Base-by-base conservation (phyloP, 2,329 filamentous ascomycete genomes). In the Nothophoma quercina region DNA sequence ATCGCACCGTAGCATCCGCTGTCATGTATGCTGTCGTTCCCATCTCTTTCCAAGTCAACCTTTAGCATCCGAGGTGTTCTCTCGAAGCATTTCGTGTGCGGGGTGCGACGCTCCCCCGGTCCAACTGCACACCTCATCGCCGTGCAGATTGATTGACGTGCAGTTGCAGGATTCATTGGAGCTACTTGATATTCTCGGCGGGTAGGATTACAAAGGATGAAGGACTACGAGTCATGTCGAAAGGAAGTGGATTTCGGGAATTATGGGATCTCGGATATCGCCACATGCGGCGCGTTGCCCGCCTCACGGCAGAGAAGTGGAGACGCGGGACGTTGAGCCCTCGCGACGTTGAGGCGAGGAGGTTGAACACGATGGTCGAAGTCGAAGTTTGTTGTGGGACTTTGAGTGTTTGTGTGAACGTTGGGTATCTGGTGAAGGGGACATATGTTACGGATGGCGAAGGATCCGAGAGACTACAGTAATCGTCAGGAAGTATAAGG, bases 181-280 rank as follows among this genome's bases (percentile, higher is more conserved):
- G 23, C 6, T 9, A 34, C n/a, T n/a, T n/a, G n/a, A n/a, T n/a
- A n/a, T 25, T 2, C 19, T 25, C 21, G n/a, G n/a, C 21, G 13
- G 29, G 19, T 12, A 10, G 25, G 64, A 60, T 36, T 15, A n/a
- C 12, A 23, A 43, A 28, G 9, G 26, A 30, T 18, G 36, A 50
- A 19, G 22, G 30, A 29, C 19, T 13, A 13, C 39, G 38, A 38
- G 46, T 50, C 30, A 38, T 42, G 30, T 22, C 15, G 13, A n/a
- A 29, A 36, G 23, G 23, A 39, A 16, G 45, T 41, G 35, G 28
- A 34, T 41, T 36, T 15, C 15, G 44, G 29, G 5, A 33, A 18
- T 16, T n/a, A 32, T 46, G 28, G 44, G 21, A 29, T 7, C 16
- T 21, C 26, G 21, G 23, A n/a, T 7, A 18, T 19, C 4, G 26